Evolutionary conservation across 2,329 filamentous ascomycete genomes (phyloP).

Genomic region (Phymatotrichopsis omnivora): DNA sequence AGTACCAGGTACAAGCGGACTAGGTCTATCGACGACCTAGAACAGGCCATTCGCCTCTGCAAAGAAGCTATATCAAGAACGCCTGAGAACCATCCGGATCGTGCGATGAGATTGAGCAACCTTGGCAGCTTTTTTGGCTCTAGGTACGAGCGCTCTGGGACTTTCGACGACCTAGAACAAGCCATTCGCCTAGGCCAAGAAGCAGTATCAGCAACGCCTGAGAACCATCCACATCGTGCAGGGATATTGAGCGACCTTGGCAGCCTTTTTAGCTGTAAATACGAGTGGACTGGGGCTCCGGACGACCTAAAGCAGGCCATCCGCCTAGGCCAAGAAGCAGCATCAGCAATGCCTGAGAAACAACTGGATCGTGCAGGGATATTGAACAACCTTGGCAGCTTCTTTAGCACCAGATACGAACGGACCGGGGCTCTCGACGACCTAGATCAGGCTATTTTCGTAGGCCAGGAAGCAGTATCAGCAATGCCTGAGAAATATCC

Average conservation of each 20-base stretch:
- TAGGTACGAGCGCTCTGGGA: neutral
- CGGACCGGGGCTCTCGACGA: neutral
- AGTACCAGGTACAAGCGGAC: too few relatives aligned
- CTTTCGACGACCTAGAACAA: neutral
- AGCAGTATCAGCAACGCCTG: slow-evolving; percentile 5
- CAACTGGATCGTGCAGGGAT: slow-evolving; percentile 28
- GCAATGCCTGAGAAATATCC: neutral
- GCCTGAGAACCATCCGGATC: neutral
- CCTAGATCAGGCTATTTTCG: neutral
- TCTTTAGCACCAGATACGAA: neutral
- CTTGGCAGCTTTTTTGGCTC: neutral
- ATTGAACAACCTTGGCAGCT: slow-evolving; percentile 17
- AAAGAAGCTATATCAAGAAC: too few relatives aligned
- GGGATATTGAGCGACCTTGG: neutral
- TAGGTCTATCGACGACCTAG: too few relatives aligned
- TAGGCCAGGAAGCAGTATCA: neutral
- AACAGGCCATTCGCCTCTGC: too few relatives aligned
- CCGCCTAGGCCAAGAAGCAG: slow-evolving; percentile 21
- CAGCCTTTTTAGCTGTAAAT: neutral
- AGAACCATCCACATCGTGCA: neutral
- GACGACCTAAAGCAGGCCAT: neutral
- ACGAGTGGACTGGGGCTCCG: neutral
- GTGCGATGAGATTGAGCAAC: neutral
- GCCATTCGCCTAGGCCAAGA: slow-evolving; percentile 3
- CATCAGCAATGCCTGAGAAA: slow-evolving; percentile 27